Percentiles rank a stretch among this genome's conserved stretches.
phyloP scores from a whole-genome alignment of 441 rosid species.

The Arabidopsis lyrata region DNA sequence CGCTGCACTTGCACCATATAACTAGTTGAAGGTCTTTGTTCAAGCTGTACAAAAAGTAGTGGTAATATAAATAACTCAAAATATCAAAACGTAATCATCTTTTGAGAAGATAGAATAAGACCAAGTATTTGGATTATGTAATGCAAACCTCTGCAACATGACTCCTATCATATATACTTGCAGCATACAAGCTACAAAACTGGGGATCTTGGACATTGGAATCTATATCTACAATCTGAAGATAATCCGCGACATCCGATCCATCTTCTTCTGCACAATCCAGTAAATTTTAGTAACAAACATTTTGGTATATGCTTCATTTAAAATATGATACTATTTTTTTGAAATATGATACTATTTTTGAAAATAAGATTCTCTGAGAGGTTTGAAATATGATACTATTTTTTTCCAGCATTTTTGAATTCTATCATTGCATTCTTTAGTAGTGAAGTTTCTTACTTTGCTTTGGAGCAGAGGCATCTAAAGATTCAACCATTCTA shows the following conservation, averaged over 20 bases:
- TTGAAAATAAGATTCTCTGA: neutral
- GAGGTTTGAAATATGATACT: neutral
- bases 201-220: constrained; percentile 65
- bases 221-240: constrained; percentile 66
- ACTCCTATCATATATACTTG: constrained; percentile 59
- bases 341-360: neutral
- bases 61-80: neutral
- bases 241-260: constrained; percentile 43
- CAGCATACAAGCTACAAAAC: constrained; percentile 69
- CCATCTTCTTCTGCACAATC: constrained; percentile 58
- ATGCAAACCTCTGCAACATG: constrained; percentile 74
- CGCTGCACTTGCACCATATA: constrained; percentile 79
- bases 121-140: neutral
- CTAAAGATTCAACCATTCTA: constrained; percentile 64
- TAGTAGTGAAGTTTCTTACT: constrained; percentile 10
- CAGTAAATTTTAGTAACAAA: constrained; percentile 18
- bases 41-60: constrained; percentile 53
- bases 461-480: constrained; percentile 35
- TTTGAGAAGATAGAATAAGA: neutral
- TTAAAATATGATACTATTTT: neutral
- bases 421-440: neutral
- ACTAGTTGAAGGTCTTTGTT: constrained; percentile 63
- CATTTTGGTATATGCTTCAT: neutral
- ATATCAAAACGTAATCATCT: neutral
- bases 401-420: neutral